Evolutionary conservation across 805 yeast genomes (phyloP), one percentile per base, ranked within the genome.

Genomic region (Candida nitratophila): DNA sequence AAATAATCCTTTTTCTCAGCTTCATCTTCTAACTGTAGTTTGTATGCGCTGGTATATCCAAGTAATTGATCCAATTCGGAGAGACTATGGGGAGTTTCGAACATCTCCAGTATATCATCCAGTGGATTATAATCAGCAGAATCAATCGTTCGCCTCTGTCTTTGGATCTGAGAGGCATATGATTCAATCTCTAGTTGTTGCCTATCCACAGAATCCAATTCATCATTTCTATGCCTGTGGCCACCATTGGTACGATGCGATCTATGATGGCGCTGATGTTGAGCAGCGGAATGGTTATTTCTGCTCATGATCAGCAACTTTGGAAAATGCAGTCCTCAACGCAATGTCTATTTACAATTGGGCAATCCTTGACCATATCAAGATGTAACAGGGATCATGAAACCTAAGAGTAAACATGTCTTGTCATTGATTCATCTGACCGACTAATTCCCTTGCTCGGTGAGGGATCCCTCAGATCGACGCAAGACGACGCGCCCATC

Each of bases 1-100:
- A 64, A 49, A 21, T 52, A 45, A n/a, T 71, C 63, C 26, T 71
- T 66, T 12, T 54, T 40, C 5, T 54, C 48, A 9, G 85, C 74
- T 37, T 73, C 69, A 1, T 52, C 41, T 39, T 75, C 77, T 20
- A 87, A 54, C 31, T 70, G 68, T 3, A 60, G 41, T 50, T 78
- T 80, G 62, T 81, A 79, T 1, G 60, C 48, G 45, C 73, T 68
- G 1, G 81, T 76, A 50, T 76, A 74, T 24, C 63, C 59, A 19
- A 79, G 57, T 31, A 83, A 61, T 14, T 66, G 62, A 17, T 79
- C 79, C 21, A 86, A 60, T 17, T 74, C 76, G 0, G 63, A 59
- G 37, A 84, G 61, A 6, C 76, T 62, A 1, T 71, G 70, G 3
- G 84, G 78, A 3, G 71, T 63, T 4, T 71, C 62, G 40, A 86